These are phyloP conservation scores for Boletus subcaerulescens DNA, from an alignment of 768 basidiomycete genomes.

Conservation along the genomic window DNA sequence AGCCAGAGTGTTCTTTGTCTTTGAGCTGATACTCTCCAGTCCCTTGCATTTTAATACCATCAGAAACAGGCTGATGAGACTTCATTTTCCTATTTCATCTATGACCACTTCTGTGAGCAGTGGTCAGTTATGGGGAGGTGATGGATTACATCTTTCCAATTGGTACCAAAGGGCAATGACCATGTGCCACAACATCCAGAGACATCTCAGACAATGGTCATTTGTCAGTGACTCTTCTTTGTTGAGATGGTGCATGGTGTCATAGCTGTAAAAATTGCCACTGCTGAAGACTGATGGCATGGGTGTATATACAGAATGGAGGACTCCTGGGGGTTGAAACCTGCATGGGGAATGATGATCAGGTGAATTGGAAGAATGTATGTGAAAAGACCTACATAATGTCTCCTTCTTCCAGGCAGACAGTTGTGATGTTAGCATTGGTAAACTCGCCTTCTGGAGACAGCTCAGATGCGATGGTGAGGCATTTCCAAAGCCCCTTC, in stretches of 20 bases:
- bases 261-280: conserved; percentile 1
- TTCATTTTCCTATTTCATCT: no score
- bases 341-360: neutral
- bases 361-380: no score
- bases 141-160: neutral
- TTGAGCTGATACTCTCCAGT: accelerated
- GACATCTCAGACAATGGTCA: neutral
- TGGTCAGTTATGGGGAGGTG: no score
- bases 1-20: neutral
- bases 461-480: no score
- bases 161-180: neutral
- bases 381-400: no score
- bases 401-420: no score
- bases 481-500: no score
- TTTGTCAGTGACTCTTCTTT: neutral
- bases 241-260: neutral
- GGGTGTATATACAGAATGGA: neutral
- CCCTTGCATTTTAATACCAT: neutral
- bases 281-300: neutral
- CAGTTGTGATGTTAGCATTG: no score
- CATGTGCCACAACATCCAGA: neutral
- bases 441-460: no score
- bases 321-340: neutral
- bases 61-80: no score
- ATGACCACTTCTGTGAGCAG: no score